phyloP scores from a whole-genome alignment of 202 grass and related monocot species.

The Cymbopogon flexuosus region DNA sequence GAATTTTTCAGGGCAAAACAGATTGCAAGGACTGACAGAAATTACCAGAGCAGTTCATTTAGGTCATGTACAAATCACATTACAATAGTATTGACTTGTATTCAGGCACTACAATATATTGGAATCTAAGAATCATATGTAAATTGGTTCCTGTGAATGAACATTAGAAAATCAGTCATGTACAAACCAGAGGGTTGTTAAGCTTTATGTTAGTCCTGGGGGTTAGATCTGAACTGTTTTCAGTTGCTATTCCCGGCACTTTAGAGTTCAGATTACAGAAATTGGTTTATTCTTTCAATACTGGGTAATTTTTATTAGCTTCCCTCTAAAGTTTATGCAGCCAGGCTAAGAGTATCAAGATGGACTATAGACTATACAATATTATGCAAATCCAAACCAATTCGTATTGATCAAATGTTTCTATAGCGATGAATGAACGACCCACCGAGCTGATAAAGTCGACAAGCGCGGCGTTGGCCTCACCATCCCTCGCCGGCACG shows the following conservation, averaged over 20 bases:
- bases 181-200: neutral
- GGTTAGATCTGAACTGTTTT: neutral
- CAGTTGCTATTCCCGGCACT: neutral
- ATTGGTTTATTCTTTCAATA: neutral
- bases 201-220: too few species aligned
- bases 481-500: slow-evolving; percentile 82
- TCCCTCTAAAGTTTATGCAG: neutral
- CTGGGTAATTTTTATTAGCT: neutral
- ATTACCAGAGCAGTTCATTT: too few species aligned
- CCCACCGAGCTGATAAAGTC: slow-evolving; percentile 91
- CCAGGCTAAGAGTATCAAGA: neutral
- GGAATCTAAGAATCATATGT: too few species aligned
- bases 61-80: too few species aligned
- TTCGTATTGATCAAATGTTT: neutral
- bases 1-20: too few species aligned
- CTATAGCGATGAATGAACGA: neutral
- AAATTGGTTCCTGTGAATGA: neutral
- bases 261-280: neutral
- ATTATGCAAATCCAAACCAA: neutral
- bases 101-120: too few species aligned
- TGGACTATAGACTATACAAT: too few species aligned
- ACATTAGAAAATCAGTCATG: neutral
- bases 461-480: slow-evolving; percentile 84
- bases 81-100: too few species aligned
- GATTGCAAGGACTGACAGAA: too few species aligned